A percentile compares a stretch with the other conserved stretches of the same genome.
phyloP scores from a whole-genome alignment of 805 yeast genomes.

The Saturnispora hagleri region DNA sequence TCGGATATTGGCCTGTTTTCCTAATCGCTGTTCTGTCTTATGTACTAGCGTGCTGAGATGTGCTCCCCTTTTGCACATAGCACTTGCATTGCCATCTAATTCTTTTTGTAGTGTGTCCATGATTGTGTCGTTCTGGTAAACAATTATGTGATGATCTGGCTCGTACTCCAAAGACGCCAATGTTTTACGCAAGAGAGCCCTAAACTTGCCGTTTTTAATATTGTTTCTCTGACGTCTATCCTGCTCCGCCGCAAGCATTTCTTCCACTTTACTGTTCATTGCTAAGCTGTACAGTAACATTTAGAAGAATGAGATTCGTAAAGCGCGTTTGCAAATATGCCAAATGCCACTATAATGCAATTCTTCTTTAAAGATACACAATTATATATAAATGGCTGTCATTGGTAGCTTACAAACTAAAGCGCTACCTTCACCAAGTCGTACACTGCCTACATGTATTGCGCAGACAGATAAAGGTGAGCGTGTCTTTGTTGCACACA shows the following conservation, averaged over 20 bases:
- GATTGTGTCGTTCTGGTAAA: constrained; percentile 24
- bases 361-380: background rate
- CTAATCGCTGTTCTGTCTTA: constrained; percentile 9
- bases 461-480: background rate
- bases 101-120: constrained; percentile 18
- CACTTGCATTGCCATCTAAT: constrained; percentile 12
- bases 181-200: constrained; percentile 5
- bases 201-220: constrained; percentile 5
- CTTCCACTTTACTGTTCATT: constrained; percentile 2
- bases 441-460: background rate
- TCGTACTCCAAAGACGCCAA: constrained; percentile 5
- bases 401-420: background rate
- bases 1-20: constrained; percentile 5
- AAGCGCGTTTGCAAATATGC: background rate
- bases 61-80: constrained; percentile 11
- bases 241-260: constrained; percentile 7
- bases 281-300: background rate
- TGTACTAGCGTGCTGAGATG: constrained; percentile 6
- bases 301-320: background rate
- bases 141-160: constrained; percentile 6
- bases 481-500: background rate
- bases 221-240: background rate
- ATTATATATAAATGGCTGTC: background rate
- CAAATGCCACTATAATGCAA: background rate
- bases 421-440: background rate